phyloP scores from a whole-genome alignment of 164 flowering plant genomes.

The Aristolochia fimbriata region DNA sequence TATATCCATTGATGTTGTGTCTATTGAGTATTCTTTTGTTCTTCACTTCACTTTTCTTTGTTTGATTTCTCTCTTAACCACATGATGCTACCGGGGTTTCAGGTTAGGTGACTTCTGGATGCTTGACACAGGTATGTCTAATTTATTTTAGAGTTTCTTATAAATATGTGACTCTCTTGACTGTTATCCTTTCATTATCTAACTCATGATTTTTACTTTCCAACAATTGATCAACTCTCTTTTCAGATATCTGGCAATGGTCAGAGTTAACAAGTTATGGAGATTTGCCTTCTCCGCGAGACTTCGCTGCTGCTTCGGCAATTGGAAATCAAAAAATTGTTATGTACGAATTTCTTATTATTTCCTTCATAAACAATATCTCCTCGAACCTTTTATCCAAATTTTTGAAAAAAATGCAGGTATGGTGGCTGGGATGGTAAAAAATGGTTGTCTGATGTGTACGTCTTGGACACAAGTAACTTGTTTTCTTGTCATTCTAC shows the following conservation, averaged over 20 bases:
- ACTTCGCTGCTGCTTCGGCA: constrained; percentile 89
- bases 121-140: constrained; percentile 74
- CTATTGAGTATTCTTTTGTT: neutral
- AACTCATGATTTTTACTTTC: neutral
- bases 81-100: constrained; percentile 16
- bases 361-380: neutral
- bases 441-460: constrained; percentile 96
- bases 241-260: constrained; percentile 98
- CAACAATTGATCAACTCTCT: neutral
- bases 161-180: too few relatives aligned
- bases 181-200: neutral
- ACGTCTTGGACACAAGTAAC: constrained; percentile 92
- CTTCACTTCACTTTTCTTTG: neutral
- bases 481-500: constrained; percentile 7
- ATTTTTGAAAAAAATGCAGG: constrained; percentile 34
- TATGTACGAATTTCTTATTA: constrained; percentile 32
- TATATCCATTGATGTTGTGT: neutral
- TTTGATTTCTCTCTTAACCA: neutral
- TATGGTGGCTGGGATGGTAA: constrained; percentile 99
- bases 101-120: constrained; percentile 99
- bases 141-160: neutral
- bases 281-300: constrained; percentile 89
- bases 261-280: constrained; percentile 89
- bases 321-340: constrained; percentile 88
- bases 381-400: neutral